A percentile compares a stretch with the other conserved stretches of the same genome.
These are phyloP conservation scores for Bryoglossum gracile DNA, from an alignment of 495 filamentous ascomycete genomes.

Conservation along the genomic window DNA sequence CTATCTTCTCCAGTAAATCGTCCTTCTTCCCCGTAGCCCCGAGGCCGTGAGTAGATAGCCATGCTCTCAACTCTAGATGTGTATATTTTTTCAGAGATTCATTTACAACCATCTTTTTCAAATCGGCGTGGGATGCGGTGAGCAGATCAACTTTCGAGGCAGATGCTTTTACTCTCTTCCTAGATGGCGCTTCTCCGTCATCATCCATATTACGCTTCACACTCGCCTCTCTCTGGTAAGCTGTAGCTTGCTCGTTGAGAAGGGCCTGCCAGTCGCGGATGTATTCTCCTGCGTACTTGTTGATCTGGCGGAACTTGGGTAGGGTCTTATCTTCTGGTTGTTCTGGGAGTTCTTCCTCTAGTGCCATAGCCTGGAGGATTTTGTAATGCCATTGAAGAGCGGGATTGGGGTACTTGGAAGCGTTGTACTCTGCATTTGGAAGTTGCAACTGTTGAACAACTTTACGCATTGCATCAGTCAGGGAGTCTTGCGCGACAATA, in stretches of 20 bases:
- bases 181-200: slow-evolving; percentile 10
- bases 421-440: slow-evolving; percentile 76
- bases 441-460: slow-evolving; percentile 84
- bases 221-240: slow-evolving; percentile 30
- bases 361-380: slow-evolving; percentile 83
- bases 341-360: slow-evolving; percentile 87
- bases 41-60: slow-evolving; percentile 54
- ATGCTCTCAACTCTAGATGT: slow-evolving; percentile 61
- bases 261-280: slow-evolving; percentile 69
- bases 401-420: slow-evolving; percentile 86
- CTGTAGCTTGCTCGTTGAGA: slow-evolving; percentile 44
- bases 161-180: slow-evolving; percentile 13
- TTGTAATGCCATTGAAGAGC: slow-evolving; percentile 96
- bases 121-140: slow-evolving; percentile 38
- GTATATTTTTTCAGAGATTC: slow-evolving; percentile 63
- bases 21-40: slow-evolving; percentile 64
- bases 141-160: neutral
- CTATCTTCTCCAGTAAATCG: slow-evolving; percentile 70
- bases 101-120: slow-evolving; percentile 53
- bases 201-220: slow-evolving; percentile 26
- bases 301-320: slow-evolving; percentile 75
- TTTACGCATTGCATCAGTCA: slow-evolving; percentile 74
- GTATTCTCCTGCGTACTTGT: slow-evolving; percentile 76
- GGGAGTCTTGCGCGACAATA: slow-evolving; percentile 54
- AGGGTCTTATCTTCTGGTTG: slow-evolving; percentile 63